Evolutionary conservation across 345 rosid species (phyloP).

Genomic region (Heritiera fomes): DNA sequence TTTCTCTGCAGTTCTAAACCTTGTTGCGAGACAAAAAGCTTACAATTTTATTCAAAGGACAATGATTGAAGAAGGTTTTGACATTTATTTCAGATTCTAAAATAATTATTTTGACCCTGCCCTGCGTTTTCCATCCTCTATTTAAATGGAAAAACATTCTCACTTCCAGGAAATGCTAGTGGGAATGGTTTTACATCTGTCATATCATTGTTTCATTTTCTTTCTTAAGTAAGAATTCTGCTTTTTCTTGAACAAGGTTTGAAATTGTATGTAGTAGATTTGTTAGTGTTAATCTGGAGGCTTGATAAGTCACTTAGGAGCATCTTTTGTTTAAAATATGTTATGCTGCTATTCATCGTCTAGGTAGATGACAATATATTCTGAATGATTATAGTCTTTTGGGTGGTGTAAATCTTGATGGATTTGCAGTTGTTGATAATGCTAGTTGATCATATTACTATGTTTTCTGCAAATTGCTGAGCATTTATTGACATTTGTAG

Average conservation of each 20-base stretch:
- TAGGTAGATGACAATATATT: neutral
- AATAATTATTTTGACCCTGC: neutral
- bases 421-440: neutral
- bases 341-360: neutral
- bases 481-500: neutral
- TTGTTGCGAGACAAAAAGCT: neutral
- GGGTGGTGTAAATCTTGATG: neutral
- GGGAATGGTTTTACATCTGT: neutral
- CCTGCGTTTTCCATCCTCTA: neutral
- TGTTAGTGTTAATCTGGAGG: neutral
- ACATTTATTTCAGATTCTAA: neutral
- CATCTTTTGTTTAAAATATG: constrained; percentile 3
- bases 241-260: neutral
- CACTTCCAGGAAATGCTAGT: neutral
- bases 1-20: neutral
- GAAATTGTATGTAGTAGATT: neutral
- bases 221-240: neutral
- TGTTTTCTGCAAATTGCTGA: neutral
- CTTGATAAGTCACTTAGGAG: neutral
- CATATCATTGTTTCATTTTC: neutral
- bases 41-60: neutral
- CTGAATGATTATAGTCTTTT: neutral
- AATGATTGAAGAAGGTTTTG: neutral
- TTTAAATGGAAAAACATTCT: neutral
- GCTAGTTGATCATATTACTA: neutral